A percentile compares a stretch with the other conserved stretches of the same genome.
Conservation (phyloP, 2,329 filamentous ascomycete species). For the Zasmidium citrigriseum region DNA sequence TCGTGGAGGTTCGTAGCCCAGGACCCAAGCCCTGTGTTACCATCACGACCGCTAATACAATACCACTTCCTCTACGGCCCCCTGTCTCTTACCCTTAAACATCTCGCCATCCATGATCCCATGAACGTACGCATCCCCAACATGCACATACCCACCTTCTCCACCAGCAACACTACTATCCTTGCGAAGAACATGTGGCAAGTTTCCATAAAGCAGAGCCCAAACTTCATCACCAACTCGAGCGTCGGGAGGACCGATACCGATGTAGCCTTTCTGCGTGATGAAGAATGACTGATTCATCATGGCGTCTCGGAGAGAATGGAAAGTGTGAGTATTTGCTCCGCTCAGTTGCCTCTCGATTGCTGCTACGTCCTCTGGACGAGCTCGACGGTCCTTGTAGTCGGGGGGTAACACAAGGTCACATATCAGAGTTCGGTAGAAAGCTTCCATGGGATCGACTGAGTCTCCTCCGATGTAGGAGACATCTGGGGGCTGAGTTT, state of each 20-base stretch:
- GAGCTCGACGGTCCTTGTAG: too few relatives aligned
- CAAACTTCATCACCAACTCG: neutral
- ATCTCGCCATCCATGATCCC: neutral
- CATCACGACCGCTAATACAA: too few relatives aligned
- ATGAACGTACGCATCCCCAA: constrained; percentile 1
- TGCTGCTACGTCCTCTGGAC: neutral
- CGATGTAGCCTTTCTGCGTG: neutral
- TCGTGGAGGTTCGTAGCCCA: too few relatives aligned
- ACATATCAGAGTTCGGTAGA: neutral
- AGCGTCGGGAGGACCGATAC: neutral
- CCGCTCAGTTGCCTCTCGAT: neutral
- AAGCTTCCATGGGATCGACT: neutral
- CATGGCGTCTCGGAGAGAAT: too few relatives aligned
- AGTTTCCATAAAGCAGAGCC: neutral
- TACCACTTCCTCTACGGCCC: too few relatives aligned
- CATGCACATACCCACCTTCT: neutral
- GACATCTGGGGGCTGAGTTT: too few relatives aligned
- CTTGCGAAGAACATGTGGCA: neutral
- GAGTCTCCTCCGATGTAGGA: neutral
- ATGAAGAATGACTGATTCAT: neutral
- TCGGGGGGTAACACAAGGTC: too few relatives aligned
- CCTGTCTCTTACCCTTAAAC: too few relatives aligned
- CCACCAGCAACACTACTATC: neutral
- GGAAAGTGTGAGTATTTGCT: neutral
- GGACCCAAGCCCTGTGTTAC: too few relatives aligned